A percentile compares a stretch with the other conserved stretches of the same genome.
Evolutionary conservation across 2,329 filamentous ascomycete genomes (phyloP).

Genomic region (Fusarium denticulatum): DNA sequence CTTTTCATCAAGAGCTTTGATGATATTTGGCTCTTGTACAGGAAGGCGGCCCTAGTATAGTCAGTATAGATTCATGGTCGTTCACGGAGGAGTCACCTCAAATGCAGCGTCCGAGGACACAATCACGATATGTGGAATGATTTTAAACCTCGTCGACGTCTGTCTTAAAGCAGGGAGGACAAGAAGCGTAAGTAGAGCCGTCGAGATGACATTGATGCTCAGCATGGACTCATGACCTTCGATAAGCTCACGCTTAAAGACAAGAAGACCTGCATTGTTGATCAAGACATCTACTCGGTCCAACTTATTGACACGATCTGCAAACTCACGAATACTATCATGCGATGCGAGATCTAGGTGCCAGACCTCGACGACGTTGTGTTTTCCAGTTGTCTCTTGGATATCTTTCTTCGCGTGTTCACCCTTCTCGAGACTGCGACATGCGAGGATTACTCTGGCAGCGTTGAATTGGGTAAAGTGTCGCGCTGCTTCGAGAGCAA

Average conservation of each 20-base stretch:
- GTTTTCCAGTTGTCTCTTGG: slow-evolving; percentile 41
- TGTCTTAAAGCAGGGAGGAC: slow-evolving; percentile 55
- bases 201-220: slow-evolving; percentile 59
- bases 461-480: slow-evolving; percentile 54
- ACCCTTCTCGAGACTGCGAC: slow-evolving; percentile 53
- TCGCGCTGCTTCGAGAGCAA: slow-evolving; percentile 55
- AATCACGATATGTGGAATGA: slow-evolving; percentile 50
- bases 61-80: neutral
- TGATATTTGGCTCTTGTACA: slow-evolving; percentile 47
- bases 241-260: slow-evolving; percentile 27
- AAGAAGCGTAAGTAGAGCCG: slow-evolving; percentile 55
- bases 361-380: slow-evolving; percentile 54
- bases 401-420: slow-evolving; percentile 52
- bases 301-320: slow-evolving; percentile 42
- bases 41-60: slow-evolving; percentile 45
- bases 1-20: slow-evolving; percentile 47
- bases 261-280: slow-evolving; percentile 51
- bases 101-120: slow-evolving; percentile 51
- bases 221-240: slow-evolving; percentile 56
- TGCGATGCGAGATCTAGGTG: slow-evolving; percentile 55
- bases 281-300: slow-evolving; percentile 56
- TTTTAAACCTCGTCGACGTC: slow-evolving; percentile 47
- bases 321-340: slow-evolving; percentile 51
- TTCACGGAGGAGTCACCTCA: neutral
- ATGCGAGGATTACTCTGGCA: slow-evolving; percentile 54